Conservation (phyloP, 2,329 filamentous ascomycete genomes). For the Nothophaeocryptopus gaeumannii region DNA sequence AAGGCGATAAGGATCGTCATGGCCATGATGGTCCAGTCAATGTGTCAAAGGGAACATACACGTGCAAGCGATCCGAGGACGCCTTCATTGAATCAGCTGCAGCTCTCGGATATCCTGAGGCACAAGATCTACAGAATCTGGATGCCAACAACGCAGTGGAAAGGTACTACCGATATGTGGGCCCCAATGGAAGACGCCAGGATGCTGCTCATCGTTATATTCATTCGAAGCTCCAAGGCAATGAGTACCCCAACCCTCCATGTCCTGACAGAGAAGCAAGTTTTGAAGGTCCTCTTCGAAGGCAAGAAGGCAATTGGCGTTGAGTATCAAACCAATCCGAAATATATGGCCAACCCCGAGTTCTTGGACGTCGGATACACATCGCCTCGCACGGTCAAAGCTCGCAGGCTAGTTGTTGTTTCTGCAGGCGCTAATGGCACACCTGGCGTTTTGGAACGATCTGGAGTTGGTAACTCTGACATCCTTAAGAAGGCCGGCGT, state of each 20-base stretch:
- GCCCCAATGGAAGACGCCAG: constrained; percentile 53
- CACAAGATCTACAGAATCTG: constrained; percentile 54
- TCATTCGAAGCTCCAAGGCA: constrained; percentile 50
- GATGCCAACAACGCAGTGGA: constrained; percentile 42
- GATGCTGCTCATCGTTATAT: constrained; percentile 57
- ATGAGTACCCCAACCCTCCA: constrained; percentile 56
- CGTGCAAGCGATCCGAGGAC: constrained; percentile 40
- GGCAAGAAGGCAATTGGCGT: constrained; percentile 56
- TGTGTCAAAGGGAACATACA: constrained; percentile 52
- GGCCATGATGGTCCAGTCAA: constrained; percentile 56
- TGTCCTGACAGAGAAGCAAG: constrained; percentile 56
- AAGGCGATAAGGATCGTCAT: constrained; percentile 47
- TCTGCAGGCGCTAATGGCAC: constrained; percentile 58
- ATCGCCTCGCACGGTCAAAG: constrained; percentile 43
- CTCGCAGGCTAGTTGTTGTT: constrained; percentile 58
- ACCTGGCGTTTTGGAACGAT: constrained; percentile 59
- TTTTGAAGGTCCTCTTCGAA: constrained; percentile 44
- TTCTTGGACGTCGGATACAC: constrained; percentile 39
- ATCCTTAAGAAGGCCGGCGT: constrained; percentile 43
- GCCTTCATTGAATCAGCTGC: constrained; percentile 51
- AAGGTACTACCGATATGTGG: constrained; percentile 50
- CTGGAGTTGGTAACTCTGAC: constrained; percentile 54
- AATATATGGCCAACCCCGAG: constrained; percentile 39
- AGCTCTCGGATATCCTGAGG: constrained; percentile 50
- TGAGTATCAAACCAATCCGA: constrained; percentile 50